Evolutionary conservation across 306 rosid species (phyloP).

Genomic region (Gastrolobium bilobum): DNA sequence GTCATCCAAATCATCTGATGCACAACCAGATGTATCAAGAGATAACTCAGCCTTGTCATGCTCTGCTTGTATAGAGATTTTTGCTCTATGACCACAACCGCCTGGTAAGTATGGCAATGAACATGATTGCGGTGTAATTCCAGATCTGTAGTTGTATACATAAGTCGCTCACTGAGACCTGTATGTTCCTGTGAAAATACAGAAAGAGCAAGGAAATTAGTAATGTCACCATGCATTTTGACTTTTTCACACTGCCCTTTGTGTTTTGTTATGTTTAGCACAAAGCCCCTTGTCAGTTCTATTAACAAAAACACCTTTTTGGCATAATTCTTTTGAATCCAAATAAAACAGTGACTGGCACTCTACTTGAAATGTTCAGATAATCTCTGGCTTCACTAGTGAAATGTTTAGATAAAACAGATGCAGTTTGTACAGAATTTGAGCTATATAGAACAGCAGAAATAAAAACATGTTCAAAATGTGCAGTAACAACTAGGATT

Average conservation of each 20-base stretch:
- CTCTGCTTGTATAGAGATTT: constrained; percentile 52
- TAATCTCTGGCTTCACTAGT: background rate
- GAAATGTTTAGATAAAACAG: background rate
- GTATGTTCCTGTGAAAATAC: constrained; percentile 59
- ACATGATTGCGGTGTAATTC: constrained; percentile 56
- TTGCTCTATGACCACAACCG: constrained; percentile 45
- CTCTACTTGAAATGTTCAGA: no score
- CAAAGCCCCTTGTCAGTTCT: background rate
- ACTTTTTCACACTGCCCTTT: background rate
- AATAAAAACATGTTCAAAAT: background rate
- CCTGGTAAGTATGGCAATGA: constrained; percentile 52
- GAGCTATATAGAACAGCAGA: background rate
- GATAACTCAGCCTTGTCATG: constrained; percentile 46
- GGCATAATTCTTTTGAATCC: background rate
- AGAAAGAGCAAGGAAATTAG: constrained; percentile 30
- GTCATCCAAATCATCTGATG: constrained; percentile 61
- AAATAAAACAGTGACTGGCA: background rate
- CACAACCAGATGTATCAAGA: constrained; percentile 44
- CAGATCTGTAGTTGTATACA: constrained; percentile 58
- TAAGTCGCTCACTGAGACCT: constrained; percentile 61
- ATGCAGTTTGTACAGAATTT: background rate
- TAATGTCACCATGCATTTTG: background rate
- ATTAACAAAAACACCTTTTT: background rate
- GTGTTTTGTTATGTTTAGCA: background rate
- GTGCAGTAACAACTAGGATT: background rate